Conservation (phyloP, 352 stramenopile genomes). For the Phytophthora constricta region DNA sequence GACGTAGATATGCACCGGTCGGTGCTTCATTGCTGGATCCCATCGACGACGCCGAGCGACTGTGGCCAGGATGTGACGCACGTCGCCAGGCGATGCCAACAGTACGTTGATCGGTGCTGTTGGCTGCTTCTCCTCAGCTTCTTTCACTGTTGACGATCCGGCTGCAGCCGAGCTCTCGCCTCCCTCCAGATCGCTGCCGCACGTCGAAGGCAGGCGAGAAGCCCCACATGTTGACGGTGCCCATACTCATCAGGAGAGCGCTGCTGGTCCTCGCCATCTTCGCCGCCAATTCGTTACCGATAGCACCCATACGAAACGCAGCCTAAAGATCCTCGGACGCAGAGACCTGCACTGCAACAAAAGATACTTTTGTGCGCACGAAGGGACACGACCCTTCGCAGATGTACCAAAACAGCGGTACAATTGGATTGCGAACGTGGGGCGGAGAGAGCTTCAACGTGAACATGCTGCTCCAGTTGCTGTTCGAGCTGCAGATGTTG, state of each 20-base stretch:
- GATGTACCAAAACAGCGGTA: background rate
- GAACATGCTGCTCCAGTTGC: slow-evolving; percentile 6
- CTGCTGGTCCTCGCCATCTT: slow-evolving; percentile 62
- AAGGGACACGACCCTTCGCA: slow-evolving; percentile 18
- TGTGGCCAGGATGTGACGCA: slow-evolving; percentile 74
- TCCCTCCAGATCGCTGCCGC: slow-evolving; percentile 14
- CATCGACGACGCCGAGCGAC: slow-evolving; percentile 57
- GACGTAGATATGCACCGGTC: slow-evolving; percentile 89
- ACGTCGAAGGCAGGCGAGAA: slow-evolving; percentile 83
- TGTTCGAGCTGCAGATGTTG: slow-evolving; percentile 22
- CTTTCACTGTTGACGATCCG: too few species aligned
- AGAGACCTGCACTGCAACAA: background rate
- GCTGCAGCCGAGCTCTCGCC: background rate
- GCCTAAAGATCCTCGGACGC: background rate
- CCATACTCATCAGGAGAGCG: slow-evolving; percentile 76
- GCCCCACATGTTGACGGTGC: slow-evolving; percentile 88
- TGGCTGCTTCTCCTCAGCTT: slow-evolving; percentile 18
- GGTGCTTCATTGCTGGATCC: slow-evolving; percentile 26
- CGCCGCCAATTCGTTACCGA: too few species aligned
- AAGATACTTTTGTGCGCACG: slow-evolving; percentile 12
- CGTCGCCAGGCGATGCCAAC: slow-evolving; percentile 72
- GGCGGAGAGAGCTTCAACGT: background rate
- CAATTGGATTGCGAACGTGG: slow-evolving; percentile 12
- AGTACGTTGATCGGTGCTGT: slow-evolving; percentile 57
- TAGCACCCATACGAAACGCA: too few species aligned